Evolutionary conservation across 2,329 filamentous ascomycete species (phyloP), one percentile per base, ranked within the genome.

Genomic region (Podosphaera fusca): DNA sequence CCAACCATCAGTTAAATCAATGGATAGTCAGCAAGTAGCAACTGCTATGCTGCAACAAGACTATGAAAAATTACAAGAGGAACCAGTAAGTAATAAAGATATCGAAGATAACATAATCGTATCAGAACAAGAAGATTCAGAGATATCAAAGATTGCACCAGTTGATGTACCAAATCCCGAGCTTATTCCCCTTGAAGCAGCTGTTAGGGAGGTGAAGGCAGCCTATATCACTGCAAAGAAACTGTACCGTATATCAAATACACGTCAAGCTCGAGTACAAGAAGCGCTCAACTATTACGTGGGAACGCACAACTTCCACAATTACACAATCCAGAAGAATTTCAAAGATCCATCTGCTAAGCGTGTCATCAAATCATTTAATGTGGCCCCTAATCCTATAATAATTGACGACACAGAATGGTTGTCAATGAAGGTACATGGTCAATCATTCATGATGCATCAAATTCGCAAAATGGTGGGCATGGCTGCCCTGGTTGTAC

Each of bases 371-470:
- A 92, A 89, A 68, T 92, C 86, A 2, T 98, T 98, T 73, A 74
- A 83, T 42, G 83, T 87, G 58, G 84, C 87, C 68, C 72, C 74
- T 2, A 73, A 78, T 55, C 87, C 88, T 0, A 83, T 95, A 65
- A 80, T 88, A 66, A 94, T 94, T 69, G 80, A 87, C 68, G 82
- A 90, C 66, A 95, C 88, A 1, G 85, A 98, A 73, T 98, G 92
- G 92, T 75, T 98, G 3, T 92, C 85, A 49, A 75, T 96, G 62
- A 95, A 94, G 68, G 89, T 98, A 31, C 92, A 98, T 70, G 92
- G 92, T 0, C 92, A 98, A 70, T 90, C 84, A 66, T 98, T 98
- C 76, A 98, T 98, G 92, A 98, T 98, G 92, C 92, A 98, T 70
- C 92, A 98, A 72, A 98, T 98, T 70, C 84, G 92, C 66, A 98